Conservation (phyloP, 495 filamentous ascomycete genomes). For the Cladorrhinum samala region DNA sequence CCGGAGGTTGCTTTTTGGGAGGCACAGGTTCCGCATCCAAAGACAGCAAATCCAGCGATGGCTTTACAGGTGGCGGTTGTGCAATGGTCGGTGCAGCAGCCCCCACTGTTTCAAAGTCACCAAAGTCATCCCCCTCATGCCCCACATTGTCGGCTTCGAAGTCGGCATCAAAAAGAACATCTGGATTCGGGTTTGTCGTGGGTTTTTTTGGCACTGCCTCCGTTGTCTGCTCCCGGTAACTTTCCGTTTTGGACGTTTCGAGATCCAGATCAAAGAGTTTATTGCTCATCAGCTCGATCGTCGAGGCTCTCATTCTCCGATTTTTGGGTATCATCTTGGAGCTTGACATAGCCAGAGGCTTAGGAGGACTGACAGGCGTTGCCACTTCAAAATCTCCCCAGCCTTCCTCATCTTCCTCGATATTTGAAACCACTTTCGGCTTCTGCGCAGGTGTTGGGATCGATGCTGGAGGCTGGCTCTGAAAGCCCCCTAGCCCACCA, state of each 20-base stretch:
- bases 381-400: constrained; percentile 73
- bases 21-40: constrained; percentile 2
- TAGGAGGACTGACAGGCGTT: constrained; percentile 4
- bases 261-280: constrained; percentile 32
- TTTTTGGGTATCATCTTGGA: constrained; percentile 18
- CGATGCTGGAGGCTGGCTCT: neutral
- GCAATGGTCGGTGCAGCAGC: constrained; percentile 5
- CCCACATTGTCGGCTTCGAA: constrained; percentile 30
- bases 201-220: constrained; percentile 7
- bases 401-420: constrained; percentile 59
- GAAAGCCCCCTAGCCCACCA: constrained; percentile 9
- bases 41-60: constrained; percentile 18
- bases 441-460: neutral
- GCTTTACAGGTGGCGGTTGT: neutral
- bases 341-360: neutral
- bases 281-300: constrained; percentile 41
- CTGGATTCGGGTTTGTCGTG: constrained; percentile 27
- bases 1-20: constrained; percentile 27
- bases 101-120: constrained; percentile 41
- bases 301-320: constrained; percentile 33
- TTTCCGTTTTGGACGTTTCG: constrained; percentile 11
- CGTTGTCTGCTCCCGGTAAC: constrained; percentile 14
- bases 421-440: constrained; percentile 19
- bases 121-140: constrained; percentile 41
- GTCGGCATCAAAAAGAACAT: constrained; percentile 46